Conservation (phyloP, 441 rosid genomes). For the California macrophylla region DNA sequence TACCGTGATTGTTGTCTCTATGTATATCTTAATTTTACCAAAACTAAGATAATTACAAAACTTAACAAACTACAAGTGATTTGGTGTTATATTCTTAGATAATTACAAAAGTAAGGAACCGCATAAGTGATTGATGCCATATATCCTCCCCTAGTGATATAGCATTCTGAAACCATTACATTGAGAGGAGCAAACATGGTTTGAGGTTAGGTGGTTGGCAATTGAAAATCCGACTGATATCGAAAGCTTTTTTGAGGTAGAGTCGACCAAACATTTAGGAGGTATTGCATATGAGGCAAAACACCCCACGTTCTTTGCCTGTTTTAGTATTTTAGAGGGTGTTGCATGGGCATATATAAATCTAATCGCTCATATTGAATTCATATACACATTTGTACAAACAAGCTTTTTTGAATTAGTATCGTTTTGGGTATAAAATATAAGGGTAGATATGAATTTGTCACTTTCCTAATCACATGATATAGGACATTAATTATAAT, state of each 20-base stretch:
- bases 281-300: neutral
- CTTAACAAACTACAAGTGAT: neutral
- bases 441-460: neutral
- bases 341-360: neutral
- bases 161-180: neutral
- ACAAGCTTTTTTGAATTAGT: neutral
- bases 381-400: neutral
- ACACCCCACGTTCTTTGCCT: neutral
- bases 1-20: no score
- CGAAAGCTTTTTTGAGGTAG: neutral
- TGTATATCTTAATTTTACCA: neutral
- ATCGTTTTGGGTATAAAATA: neutral
- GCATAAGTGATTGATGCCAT: neutral
- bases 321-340: neutral
- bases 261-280: conserved; percentile 2
- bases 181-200: neutral
- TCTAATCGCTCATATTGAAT: neutral
- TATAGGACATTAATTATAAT: neutral
- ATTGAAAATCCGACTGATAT: neutral
- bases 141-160: neutral
- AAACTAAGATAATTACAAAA: neutral
- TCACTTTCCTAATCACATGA: conserved; percentile 1
- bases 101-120: neutral
- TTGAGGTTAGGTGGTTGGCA: neutral
- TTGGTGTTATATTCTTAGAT: neutral